Conservation (phyloP, 495 filamentous ascomycete genomes). For the Penicillium atrosanguineum region DNA sequence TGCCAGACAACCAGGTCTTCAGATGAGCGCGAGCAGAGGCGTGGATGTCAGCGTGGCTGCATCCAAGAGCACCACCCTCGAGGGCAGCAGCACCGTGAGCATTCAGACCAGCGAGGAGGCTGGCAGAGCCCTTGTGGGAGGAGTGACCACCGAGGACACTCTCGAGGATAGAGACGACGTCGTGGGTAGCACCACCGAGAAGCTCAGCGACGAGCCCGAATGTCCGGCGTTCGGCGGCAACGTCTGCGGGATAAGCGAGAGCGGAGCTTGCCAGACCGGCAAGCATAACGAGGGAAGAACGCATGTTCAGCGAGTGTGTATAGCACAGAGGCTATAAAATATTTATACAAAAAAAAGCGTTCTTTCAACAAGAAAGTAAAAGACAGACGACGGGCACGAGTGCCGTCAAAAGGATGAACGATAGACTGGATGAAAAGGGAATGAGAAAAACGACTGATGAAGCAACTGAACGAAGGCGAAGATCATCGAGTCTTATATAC, state of each 20-base stretch:
- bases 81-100: constrained; percentile 42
- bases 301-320: constrained; percentile 35
- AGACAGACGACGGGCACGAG: constrained; percentile 17
- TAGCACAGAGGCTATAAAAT: constrained; percentile 7
- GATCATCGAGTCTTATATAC: constrained; percentile 41
- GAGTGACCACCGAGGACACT: constrained; percentile 25
- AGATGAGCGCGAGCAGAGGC: constrained; percentile 31
- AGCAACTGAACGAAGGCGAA: constrained; percentile 21
- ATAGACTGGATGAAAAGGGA: constrained; percentile 33
- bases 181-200: constrained; percentile 14
- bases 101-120: constrained; percentile 31
- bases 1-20: constrained; percentile 32
- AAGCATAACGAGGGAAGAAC: constrained; percentile 37
- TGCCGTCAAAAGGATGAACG: constrained; percentile 31
- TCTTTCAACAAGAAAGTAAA: constrained; percentile 6
- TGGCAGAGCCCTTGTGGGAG: constrained; percentile 8
- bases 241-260: constrained; percentile 33
- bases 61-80: constrained; percentile 39
- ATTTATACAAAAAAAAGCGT: constrained; percentile 16
- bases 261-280: constrained; percentile 38
- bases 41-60: constrained; percentile 31
- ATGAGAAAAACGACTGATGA: constrained; percentile 21
- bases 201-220: constrained; percentile 22
- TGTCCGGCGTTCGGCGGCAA: constrained; percentile 31
- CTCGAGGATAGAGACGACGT: constrained; percentile 21